Evolutionary conservation across 2,329 filamentous ascomycete species (phyloP).

Genomic region (Hirsutella minnesotensis): DNA sequence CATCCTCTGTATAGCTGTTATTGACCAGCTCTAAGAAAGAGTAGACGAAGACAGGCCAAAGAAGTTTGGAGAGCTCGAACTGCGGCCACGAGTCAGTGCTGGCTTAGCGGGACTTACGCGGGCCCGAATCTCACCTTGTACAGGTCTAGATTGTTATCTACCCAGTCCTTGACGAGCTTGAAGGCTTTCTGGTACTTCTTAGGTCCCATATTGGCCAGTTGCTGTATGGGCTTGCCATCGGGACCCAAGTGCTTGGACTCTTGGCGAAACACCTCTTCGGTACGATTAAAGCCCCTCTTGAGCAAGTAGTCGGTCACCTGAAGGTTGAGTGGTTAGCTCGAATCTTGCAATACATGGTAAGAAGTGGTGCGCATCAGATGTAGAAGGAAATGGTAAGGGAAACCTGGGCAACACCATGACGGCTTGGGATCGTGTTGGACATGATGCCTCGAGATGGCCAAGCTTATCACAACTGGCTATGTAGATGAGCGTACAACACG

Average conservation of each 20-base stretch:
- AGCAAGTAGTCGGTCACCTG: conserved; percentile 85
- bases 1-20: conserved; percentile 60
- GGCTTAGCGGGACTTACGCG: neutral
- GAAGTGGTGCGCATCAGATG: too few relatives aligned
- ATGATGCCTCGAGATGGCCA: too few relatives aligned
- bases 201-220: conserved; percentile 58
- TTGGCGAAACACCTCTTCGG: conserved; percentile 82
- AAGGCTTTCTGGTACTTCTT: conserved; percentile 69
- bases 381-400: too few relatives aligned
- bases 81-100: conserved; percentile 18
- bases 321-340: neutral
- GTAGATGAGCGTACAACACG: too few relatives aligned
- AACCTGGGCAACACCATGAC: too few relatives aligned
- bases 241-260: conserved; percentile 77
- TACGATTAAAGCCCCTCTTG: conserved; percentile 88
- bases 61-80: conserved; percentile 75
- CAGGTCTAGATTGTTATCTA: conserved; percentile 83
- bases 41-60: conserved; percentile 94
- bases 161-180: conserved; percentile 65
- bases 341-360: too few relatives aligned
- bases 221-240: conserved; percentile 64
- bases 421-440: too few relatives aligned
- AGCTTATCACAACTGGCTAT: too few relatives aligned
- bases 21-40: conserved; percentile 72
- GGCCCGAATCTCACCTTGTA: conserved; percentile 57